Evolutionary conservation across 352 stramenopile genomes (phyloP), one percentile per base, ranked within the genome.

Genomic region (Pythium phragmiticola): DNA sequence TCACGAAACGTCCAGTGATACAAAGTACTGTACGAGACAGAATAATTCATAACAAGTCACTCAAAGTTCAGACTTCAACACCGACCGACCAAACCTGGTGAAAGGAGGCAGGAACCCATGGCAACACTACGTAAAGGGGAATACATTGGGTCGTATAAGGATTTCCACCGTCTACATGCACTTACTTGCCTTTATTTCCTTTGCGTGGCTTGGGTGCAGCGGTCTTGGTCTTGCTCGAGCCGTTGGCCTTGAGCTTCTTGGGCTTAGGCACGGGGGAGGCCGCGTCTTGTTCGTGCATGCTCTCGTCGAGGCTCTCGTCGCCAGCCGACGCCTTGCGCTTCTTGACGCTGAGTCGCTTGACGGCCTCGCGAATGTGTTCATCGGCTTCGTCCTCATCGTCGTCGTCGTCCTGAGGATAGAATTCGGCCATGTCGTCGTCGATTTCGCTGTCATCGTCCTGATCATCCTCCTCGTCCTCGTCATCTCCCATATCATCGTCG

Each of bases 371-470:
- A 53, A 70, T 70, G 51, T 82, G 73, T 13, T 70, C 69, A 34
- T 77, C 63, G 7, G 68, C 49, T 14, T 63, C 52, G 59, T 57
- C 45, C 41, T 72, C 21, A 9, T 52, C 48, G 26, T 55, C 63
- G 7, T 84, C 81, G 28, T 80, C 75, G 5, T 84, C 75, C 16
- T 80, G 68, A 11, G 82, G 82, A 42, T 88, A 88, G 47, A 91
- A 68, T 23, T 89, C 82, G 5, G 77, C 62, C 74, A 91, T 77
- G 48, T 89, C 79, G 52, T 88, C 75, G 7, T 80, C 72, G 23
- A 49, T 72, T 4, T 63, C 62, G 37, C 55, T 47, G 62, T 48
- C 43, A 52, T 57, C 63, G 9, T 74, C 66, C 0, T 72, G 2
- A 21, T 76, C 66, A 21, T 52, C 60, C 14, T 55, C 65, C 0